Evolutionary conservation across 139 green algal genomes (phyloP).

Genomic region (Haematococcus sp.): DNA sequence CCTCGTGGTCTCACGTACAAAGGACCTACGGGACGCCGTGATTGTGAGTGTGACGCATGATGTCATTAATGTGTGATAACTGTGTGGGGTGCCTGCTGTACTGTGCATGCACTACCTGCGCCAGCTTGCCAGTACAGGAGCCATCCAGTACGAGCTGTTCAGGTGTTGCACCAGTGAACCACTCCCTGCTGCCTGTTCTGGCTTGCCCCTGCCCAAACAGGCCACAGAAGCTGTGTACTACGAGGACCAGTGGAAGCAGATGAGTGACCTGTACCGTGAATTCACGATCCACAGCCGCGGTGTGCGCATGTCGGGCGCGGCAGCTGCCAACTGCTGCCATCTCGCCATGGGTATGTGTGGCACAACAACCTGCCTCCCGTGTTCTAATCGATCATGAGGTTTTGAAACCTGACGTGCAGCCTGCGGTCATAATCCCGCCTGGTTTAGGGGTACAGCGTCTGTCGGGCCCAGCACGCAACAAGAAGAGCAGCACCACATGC

Average conservation of each 20-base stretch:
- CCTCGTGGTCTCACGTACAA: conserved; percentile 51
- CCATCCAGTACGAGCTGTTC: no score
- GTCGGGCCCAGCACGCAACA: neutral
- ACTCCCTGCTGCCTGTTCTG: no score
- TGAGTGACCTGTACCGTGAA: conserved; percentile 13
- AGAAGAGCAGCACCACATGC: neutral
- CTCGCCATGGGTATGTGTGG: conserved; percentile 30
- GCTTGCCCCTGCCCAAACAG: neutral
- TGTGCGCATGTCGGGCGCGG: conserved; percentile 38
- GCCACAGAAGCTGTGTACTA: conserved; percentile 33
- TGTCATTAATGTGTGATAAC: no score
- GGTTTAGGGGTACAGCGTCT: no score
- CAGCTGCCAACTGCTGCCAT: conserved; percentile 47
- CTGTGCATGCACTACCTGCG: no score
- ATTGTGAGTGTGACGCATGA: conserved; percentile 40
- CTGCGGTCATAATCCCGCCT: no score
- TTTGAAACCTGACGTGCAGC: neutral
- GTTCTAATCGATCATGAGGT: neutral
- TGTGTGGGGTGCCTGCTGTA: no score
- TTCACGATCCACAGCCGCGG: conserved; percentile 27
- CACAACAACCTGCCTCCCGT: neutral
- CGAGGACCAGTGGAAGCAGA: conserved; percentile 26
- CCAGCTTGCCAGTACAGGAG: no score
- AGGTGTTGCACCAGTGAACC: no score
- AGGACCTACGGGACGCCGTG: conserved; percentile 48